A percentile compares a stretch with the other conserved stretches of the same genome.
These are phyloP conservation scores for Filobasidium uniguttulatum DNA, from an alignment of 1,284 basidiomycete genomes.

Conservation along the genomic window DNA sequence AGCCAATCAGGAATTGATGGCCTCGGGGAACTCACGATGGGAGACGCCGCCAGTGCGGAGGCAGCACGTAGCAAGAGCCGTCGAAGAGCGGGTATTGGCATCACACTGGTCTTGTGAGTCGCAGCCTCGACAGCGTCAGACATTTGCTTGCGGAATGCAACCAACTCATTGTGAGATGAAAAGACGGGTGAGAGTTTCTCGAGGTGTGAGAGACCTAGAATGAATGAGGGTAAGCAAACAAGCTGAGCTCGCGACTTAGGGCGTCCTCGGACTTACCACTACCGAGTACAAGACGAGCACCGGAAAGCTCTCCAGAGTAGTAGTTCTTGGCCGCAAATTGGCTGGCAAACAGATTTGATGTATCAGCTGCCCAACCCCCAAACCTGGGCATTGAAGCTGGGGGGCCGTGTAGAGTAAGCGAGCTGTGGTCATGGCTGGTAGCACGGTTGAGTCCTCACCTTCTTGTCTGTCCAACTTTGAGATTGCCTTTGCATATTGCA, in stretches of 20 bases:
- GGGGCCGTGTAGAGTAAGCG: background rate
- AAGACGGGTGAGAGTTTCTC: conserved; percentile 49
- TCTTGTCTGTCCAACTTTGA: conserved; percentile 65
- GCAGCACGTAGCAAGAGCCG: conserved; percentile 78
- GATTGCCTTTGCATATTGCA: conserved; percentile 66
- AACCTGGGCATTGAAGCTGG: conserved; percentile 33
- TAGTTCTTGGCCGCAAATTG: conserved; percentile 75
- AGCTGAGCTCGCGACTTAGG: background rate
- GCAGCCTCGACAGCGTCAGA: conserved; percentile 53
- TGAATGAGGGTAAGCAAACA: conserved; percentile 19
- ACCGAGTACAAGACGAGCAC: conserved; percentile 51
- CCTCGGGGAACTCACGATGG: conserved; percentile 42
- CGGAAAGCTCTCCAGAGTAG: conserved; percentile 72
- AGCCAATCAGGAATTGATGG: background rate
- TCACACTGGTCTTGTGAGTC: conserved; percentile 51
- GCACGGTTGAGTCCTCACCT: conserved; percentile 39
- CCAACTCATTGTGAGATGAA: conserved; percentile 48
- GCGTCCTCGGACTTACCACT: conserved; percentile 22
- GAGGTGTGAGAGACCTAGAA: conserved; percentile 42
- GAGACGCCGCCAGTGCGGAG: conserved; percentile 56
- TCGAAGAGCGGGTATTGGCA: conserved; percentile 67
- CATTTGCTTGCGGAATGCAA: conserved; percentile 57
- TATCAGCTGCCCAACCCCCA: conserved; percentile 46
- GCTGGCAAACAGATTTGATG: conserved; percentile 58
- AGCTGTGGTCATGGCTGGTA: conserved; percentile 6